These are phyloP conservation scores for Penicillium paxilli DNA, from an alignment of 495 filamentous ascomycete species.

Conservation along the genomic window DNA sequence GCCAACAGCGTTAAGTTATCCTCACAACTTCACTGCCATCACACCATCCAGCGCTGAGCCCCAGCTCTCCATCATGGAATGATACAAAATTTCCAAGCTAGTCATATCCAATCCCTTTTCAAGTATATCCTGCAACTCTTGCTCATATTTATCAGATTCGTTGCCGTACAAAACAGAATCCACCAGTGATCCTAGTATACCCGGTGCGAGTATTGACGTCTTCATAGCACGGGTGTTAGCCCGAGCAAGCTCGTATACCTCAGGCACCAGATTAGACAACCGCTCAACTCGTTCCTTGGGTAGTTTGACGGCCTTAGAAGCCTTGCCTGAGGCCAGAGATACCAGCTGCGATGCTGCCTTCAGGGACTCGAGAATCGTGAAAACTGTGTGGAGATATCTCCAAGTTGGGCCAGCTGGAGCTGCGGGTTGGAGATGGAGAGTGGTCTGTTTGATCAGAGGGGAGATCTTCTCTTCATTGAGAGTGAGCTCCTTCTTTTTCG, in stretches of 20 bases:
- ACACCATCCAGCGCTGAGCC: conserved; percentile 43
- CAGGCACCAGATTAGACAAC: conserved; percentile 24
- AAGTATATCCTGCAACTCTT: conserved; percentile 32
- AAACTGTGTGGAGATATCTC: conserved; percentile 39
- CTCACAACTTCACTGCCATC: conserved; percentile 33
- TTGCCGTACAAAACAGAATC: conserved; percentile 35
- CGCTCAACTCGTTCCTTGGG: conserved; percentile 35
- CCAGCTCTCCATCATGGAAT: conserved; percentile 49
- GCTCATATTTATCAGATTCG: conserved; percentile 19
- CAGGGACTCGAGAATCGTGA: conserved; percentile 39
- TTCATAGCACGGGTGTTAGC: conserved; percentile 38
- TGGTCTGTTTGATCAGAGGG: conserved; percentile 23
- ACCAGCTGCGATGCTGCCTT: conserved; percentile 37
- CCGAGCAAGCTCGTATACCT: conserved; percentile 34
- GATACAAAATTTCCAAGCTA: conserved; percentile 43
- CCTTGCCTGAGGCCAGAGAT: conserved; percentile 32
- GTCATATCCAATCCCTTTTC: conserved; percentile 36
- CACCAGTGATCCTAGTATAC: conserved; percentile 36
- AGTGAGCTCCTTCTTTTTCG: conserved; percentile 26
- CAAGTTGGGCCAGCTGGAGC: conserved; percentile 40
- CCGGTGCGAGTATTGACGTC: conserved; percentile 36
- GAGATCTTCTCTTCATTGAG: conserved; percentile 21
- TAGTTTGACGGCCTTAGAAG: conserved; percentile 32
- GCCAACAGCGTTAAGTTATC: background rate
- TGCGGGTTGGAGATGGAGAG: conserved; percentile 22